Percentiles rank a stretch among this genome's conserved stretches.
These are phyloP conservation scores for Raffaelea albimanens DNA, from an alignment of 2,329 filamentous ascomycete species.

Conservation along the genomic window DNA sequence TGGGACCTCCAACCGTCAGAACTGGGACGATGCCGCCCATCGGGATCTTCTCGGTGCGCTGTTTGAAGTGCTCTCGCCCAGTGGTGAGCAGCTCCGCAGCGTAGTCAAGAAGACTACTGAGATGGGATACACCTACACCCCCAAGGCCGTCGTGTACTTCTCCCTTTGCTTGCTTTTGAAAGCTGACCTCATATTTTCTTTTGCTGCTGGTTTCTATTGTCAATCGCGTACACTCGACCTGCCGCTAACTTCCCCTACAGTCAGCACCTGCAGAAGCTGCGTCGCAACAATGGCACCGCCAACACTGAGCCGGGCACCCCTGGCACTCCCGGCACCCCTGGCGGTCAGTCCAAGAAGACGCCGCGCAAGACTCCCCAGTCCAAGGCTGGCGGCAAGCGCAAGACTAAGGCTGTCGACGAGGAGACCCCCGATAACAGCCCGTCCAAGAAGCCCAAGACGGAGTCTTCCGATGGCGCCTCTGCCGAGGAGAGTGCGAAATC, in stretches of 20 bases:
- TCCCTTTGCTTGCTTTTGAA: background rate
- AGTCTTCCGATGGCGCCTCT: too few relatives aligned
- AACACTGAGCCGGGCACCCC: background rate
- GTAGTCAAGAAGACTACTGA: conserved; percentile 16
- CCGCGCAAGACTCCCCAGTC: background rate
- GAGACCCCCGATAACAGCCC: conserved; percentile 2
- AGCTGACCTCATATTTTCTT: background rate
- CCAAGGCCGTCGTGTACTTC: conserved; percentile 20
- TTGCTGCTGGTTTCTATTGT: background rate
- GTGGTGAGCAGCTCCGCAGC: conserved; percentile 14
- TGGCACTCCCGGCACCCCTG: conserved; percentile 11
- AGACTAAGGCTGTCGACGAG: conserved; percentile 6
- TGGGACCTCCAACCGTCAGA: conserved; percentile 3
- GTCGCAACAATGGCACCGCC: conserved; percentile 17
- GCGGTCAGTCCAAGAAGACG: conserved; percentile 1
- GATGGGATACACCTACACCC: conserved; percentile 17
- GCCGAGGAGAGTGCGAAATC: too few relatives aligned
- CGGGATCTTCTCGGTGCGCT: conserved; percentile 20
- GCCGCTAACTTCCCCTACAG: conserved; percentile 9
- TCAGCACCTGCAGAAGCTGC: conserved; percentile 25
- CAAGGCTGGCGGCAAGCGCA: background rate
- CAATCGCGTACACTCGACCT: background rate
- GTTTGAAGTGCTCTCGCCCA: conserved; percentile 14
- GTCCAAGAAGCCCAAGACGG: conserved; percentile 11
- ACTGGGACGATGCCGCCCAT: conserved; percentile 19